Evolutionary conservation across 1,139 yeast species (phyloP).

Genomic region (Protomyces inundatus): DNA sequence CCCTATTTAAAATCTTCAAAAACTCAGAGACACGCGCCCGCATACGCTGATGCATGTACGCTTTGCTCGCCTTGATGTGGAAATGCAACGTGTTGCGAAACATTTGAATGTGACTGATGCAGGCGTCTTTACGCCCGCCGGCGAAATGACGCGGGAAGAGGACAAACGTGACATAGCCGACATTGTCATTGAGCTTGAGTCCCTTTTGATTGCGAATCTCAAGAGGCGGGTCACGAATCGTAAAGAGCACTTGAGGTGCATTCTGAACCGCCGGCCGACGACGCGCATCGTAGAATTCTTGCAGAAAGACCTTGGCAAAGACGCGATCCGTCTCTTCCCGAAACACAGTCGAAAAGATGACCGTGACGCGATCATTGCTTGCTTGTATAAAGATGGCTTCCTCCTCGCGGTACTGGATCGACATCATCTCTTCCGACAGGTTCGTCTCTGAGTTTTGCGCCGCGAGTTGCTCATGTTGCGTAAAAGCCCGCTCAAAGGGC

Average conservation of each 20-base stretch:
- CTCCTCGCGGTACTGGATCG: constrained; percentile 83
- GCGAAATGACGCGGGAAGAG: constrained; percentile 62
- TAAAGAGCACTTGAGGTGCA: constrained; percentile 94
- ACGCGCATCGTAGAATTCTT: constrained; percentile 96
- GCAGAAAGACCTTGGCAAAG: constrained; percentile 90
- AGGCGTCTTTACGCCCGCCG: constrained; percentile 48
- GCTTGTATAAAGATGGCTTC: constrained; percentile 90
- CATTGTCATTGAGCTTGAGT: constrained; percentile 37
- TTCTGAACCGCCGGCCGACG: constrained; percentile 84
- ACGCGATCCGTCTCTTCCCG: constrained; percentile 95
- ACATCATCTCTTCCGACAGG: constrained; percentile 58
- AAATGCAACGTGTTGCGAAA: constrained; percentile 97
- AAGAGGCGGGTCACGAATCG: constrained; percentile 86
- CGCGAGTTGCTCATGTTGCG: constrained; percentile 38
- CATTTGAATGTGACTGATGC: constrained; percentile 81
- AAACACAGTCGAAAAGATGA: constrained; percentile 86
- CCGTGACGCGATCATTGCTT: constrained; percentile 92
- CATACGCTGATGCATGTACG: constrained; percentile 98
- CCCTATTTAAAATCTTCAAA: constrained; percentile 90
- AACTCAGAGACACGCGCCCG: constrained; percentile 89
- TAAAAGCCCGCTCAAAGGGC: constrained; percentile 83
- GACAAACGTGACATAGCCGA: constrained; percentile 46
- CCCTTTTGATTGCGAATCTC: constrained; percentile 53
- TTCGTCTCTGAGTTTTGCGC: constrained; percentile 39
- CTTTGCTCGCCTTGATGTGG: constrained; percentile 96